Evolutionary conservation across 306 rosid genomes (phyloP), one percentile per base, ranked within the genome.

Genomic region (Prosopis cineraria): DNA sequence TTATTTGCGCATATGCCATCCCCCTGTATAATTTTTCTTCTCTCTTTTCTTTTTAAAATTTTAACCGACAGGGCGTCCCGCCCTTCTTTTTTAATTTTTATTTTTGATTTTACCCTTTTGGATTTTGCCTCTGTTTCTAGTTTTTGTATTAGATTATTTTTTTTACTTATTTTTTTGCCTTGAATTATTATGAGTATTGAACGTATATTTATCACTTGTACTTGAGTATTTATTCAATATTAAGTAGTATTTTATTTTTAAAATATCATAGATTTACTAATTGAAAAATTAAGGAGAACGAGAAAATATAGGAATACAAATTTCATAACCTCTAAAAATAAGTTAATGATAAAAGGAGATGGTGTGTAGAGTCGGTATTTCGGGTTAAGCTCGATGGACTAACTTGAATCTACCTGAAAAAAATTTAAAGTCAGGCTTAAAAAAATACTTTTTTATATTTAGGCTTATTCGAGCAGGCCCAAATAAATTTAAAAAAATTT

Each of bases 1-100:
- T 39, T 88, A 80, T 83, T 90, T 82, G 87, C 96, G 20, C 3
- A 3, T 2, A 14, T 74, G 77, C 91, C 85, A 52, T 81, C 50
- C 1, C 2, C 6, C 59, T 52, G 8, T 7, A 20, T 8, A 1
- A 20, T 20, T 52, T 7, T n/a, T n/a, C 25, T 79, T 20, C 0
- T 11, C 0, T 20, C 6, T 39, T 24, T 52, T 20, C 8, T 52
- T 53, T 53, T 8, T 2, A 7, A 20, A 9, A 50, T 19, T 0
- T 20, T 11, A 16, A 7, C 58, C 5, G 52, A 10, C 72, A n/a
- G 72, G 20, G 4, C 52, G 8, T 67, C 30, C 60, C 36, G 33
- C 65, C 10, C 0, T 29, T 22, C 3, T 7, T 62, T 30, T 62
- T 62, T 7, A 6, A 6, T 16, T 8, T 33, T 31, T 1, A 60